These are phyloP conservation scores for Xylariales sp. DNA, from an alignment of 2,329 filamentous ascomycete species.

Conservation along the genomic window DNA sequence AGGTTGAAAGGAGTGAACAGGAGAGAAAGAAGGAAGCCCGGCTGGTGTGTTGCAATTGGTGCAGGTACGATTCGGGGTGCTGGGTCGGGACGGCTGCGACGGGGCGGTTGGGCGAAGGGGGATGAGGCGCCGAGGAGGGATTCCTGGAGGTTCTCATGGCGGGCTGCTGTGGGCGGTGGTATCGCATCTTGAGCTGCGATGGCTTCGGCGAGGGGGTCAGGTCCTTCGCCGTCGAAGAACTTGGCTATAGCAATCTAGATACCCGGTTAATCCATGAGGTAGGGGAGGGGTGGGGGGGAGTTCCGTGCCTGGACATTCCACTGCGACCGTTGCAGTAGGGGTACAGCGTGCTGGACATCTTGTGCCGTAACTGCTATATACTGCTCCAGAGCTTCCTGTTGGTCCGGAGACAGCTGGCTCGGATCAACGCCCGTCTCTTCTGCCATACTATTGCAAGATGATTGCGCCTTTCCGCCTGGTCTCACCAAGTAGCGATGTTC, in stretches of 20 bases:
- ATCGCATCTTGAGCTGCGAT: conserved; percentile 57
- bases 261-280: background rate
- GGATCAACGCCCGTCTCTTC: conserved; percentile 50
- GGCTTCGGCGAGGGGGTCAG: conserved; percentile 76
- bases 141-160: conserved; percentile 71
- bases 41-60: conserved; percentile 61
- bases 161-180: conserved; percentile 51
- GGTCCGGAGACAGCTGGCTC: conserved; percentile 66
- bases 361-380: conserved; percentile 87
- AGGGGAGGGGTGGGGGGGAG: background rate
- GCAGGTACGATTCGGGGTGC: conserved; percentile 83
- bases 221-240: conserved; percentile 93
- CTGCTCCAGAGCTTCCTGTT: conserved; percentile 82
- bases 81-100: conserved; percentile 47
- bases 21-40: conserved; percentile 71
- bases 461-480: background rate
- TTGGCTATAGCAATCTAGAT: conserved; percentile 86
- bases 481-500: background rate
- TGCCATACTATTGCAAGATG: conserved; percentile 38
- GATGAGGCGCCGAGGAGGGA: conserved; percentile 41
- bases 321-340: conserved; percentile 77
- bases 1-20: conserved; percentile 78
- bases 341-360: conserved; percentile 68
- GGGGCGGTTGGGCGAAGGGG: conserved; percentile 26
- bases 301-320: conserved; percentile 83